phyloP scores from a whole-genome alignment of 2,329 filamentous ascomycete species.

The Aspergillus brunneoviolaceus region DNA sequence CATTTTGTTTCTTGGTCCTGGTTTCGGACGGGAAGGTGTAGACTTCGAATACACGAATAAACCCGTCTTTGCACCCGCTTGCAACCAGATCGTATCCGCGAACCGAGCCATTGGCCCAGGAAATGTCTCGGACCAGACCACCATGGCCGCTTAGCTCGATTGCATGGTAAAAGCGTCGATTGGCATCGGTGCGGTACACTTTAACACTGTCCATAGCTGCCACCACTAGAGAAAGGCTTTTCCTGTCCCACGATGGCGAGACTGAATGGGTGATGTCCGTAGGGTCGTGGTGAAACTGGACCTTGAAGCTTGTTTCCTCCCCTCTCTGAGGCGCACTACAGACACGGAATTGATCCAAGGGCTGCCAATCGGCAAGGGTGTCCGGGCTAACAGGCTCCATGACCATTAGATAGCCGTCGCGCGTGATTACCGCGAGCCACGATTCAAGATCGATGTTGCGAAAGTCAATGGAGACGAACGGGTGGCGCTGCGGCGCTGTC shows the following conservation, averaged over 20 bases:
- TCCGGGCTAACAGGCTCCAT: slow-evolving; percentile 85
- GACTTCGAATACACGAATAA: slow-evolving; percentile 78
- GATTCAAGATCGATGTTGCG: slow-evolving; percentile 81
- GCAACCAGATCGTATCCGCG: slow-evolving; percentile 87
- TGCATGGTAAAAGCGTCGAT: slow-evolving; percentile 81
- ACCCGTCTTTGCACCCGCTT: slow-evolving; percentile 89
- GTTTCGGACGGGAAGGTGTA: slow-evolving; percentile 37
- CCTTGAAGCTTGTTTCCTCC: slow-evolving; percentile 82
- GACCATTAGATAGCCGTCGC: slow-evolving; percentile 75
- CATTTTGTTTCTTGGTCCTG: slow-evolving; percentile 27
- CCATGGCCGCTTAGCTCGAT: slow-evolving; percentile 72
- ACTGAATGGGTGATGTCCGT: slow-evolving; percentile 70
- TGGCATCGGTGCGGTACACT: slow-evolving; percentile 73
- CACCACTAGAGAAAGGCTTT: slow-evolving; percentile 77
- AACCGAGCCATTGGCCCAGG: slow-evolving; percentile 90
- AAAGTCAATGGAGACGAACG: slow-evolving; percentile 77
- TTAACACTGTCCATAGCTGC: slow-evolving; percentile 81
- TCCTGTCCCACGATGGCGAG: slow-evolving; percentile 75
- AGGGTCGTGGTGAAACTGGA: slow-evolving; percentile 85
- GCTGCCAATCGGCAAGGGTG: slow-evolving; percentile 71
- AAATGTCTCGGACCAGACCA: slow-evolving; percentile 78
- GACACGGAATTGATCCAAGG: slow-evolving; percentile 74
- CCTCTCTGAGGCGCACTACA: slow-evolving; percentile 69
- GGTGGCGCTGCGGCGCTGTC: slow-evolving; percentile 65
- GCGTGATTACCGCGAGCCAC: slow-evolving; percentile 79